Conservation (phyloP, 352 stramenopile species). For the Phytophthora rubi region DNA sequence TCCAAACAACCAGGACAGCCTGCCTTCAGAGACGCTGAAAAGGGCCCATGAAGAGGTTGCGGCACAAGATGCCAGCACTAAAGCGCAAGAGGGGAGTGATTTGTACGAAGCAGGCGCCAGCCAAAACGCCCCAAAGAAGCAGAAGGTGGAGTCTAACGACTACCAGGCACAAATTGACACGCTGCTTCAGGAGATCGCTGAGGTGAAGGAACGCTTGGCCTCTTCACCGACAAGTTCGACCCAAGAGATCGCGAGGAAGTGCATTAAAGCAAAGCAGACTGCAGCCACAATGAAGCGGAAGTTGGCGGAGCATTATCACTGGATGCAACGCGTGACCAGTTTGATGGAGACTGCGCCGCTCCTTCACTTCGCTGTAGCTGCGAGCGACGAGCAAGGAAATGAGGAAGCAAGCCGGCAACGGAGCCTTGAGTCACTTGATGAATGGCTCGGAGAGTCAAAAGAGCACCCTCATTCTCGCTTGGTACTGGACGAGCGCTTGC, state of each 20-base stretch:
- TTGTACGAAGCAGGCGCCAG: conserved; percentile 8
- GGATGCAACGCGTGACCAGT: conserved; percentile 52
- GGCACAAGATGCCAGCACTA: not conserved
- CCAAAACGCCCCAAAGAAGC: conserved; percentile 51
- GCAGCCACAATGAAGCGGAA: conserved; percentile 49
- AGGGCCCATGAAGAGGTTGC: conserved; percentile 11
- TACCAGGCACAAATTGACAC: conserved; percentile 41
- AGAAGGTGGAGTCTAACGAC: conserved; percentile 50
- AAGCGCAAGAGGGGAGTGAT: conserved; percentile 7
- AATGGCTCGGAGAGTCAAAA: conserved; percentile 29
- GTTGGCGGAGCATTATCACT: conserved; percentile 54
- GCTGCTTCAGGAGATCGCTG: conserved; percentile 43
- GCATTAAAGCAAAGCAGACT: conserved; percentile 47
- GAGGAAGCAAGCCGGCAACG: not conserved
- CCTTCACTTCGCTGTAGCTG: conserved; percentile 36
- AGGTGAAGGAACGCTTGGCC: conserved; percentile 35
- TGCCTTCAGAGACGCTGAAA: conserved; percentile 22
- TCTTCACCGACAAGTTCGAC: not conserved
- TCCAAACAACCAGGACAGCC: conserved; percentile 24
- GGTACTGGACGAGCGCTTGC: conserved; percentile 44
- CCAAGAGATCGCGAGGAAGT: conserved; percentile 26
- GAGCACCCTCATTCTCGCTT: conserved; percentile 34
- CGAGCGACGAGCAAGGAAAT: not conserved
- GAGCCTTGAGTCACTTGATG: conserved; percentile 32
- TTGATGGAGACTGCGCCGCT: conserved; percentile 63